Evolutionary conservation across 2,329 filamentous ascomycete genomes (phyloP).

Genomic region (Fusarium fujikuroi): DNA sequence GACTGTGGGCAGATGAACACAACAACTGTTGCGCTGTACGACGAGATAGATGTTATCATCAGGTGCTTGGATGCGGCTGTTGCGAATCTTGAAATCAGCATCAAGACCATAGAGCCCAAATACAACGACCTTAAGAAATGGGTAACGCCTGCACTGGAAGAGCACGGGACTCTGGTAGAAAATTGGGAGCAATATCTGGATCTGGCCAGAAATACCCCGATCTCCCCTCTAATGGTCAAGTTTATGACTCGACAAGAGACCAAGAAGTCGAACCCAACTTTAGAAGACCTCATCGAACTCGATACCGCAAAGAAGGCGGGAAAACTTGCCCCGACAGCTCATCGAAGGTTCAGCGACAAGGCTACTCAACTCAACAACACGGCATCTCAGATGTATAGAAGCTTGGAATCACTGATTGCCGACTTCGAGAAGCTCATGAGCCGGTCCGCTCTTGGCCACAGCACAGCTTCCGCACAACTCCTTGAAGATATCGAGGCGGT

Average conservation of each 20-base stretch:
- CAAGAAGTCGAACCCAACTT: slow-evolving; percentile 63
- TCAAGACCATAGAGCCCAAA: slow-evolving; percentile 77
- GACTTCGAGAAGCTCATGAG: slow-evolving; percentile 69
- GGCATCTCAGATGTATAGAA: slow-evolving; percentile 68
- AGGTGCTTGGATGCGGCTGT: slow-evolving; percentile 86
- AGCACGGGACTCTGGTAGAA: slow-evolving; percentile 71
- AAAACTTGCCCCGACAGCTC: slow-evolving; percentile 67
- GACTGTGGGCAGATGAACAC: slow-evolving; percentile 74
- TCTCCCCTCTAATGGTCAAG: slow-evolving; percentile 72
- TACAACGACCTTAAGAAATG: slow-evolving; percentile 77
- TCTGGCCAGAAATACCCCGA: slow-evolving; percentile 71
- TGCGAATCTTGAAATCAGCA: slow-evolving; percentile 81
- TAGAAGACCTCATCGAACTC: slow-evolving; percentile 81
- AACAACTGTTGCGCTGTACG: slow-evolving; percentile 71
- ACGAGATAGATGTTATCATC: slow-evolving; percentile 80
- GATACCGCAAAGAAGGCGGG: slow-evolving; percentile 79
- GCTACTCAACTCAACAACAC: slow-evolving; percentile 70
- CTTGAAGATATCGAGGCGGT: slow-evolving; percentile 88
- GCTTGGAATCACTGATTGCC: slow-evolving; percentile 69
- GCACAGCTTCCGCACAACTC: slow-evolving; percentile 73
- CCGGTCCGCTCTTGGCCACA: slow-evolving; percentile 66
- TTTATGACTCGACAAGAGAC: slow-evolving; percentile 67
- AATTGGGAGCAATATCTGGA: slow-evolving; percentile 76
- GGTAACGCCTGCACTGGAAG: slow-evolving; percentile 73
- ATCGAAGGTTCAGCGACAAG: slow-evolving; percentile 69